Conservation (phyloP, 2,329 filamentous ascomycete species). For the Xylaria sp. region DNA sequence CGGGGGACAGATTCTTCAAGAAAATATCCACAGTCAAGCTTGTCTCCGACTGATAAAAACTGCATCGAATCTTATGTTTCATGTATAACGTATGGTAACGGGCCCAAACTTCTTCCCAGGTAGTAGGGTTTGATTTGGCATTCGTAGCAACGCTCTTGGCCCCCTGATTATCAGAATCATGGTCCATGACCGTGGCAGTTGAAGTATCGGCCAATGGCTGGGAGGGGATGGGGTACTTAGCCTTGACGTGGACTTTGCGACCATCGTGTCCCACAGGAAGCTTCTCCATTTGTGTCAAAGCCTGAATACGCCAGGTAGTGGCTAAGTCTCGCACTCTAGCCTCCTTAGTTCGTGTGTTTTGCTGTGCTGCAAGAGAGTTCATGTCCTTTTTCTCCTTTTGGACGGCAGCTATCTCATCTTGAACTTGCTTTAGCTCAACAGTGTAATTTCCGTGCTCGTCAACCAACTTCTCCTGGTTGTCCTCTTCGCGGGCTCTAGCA, state of each 20-base stretch:
- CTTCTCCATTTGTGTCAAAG: conserved; percentile 58
- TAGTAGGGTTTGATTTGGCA: not conserved
- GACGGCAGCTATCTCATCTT: conserved; percentile 44
- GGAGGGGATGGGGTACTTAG: conserved; percentile 46
- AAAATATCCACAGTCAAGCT: conserved; percentile 54
- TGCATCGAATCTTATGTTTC: conserved; percentile 52
- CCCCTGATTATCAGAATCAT: not conserved
- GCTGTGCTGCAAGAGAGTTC: not conserved
- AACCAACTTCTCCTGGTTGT: conserved; percentile 53
- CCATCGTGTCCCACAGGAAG: conserved; percentile 58
- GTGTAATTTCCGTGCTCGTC: conserved; percentile 62
- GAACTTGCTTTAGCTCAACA: conserved; percentile 52
- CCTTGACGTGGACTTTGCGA: conserved; percentile 57
- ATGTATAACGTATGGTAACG: conserved; percentile 37
- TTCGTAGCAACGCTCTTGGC: not conserved
- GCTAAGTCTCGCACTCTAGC: conserved; percentile 53
- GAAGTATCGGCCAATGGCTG: too few relatives aligned
- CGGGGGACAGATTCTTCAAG: conserved; percentile 56
- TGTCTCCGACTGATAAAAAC: conserved; percentile 56
- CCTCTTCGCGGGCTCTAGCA: conserved; percentile 52
- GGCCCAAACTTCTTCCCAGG: conserved; percentile 42
- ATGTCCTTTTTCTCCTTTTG: not conserved
- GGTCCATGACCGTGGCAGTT: not conserved
- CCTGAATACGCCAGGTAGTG: conserved; percentile 59
- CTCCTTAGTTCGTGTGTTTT: conserved; percentile 41